Evolutionary conservation across 2,329 filamentous ascomycete genomes (phyloP).

Genomic region (Aspergillus japonicus): DNA sequence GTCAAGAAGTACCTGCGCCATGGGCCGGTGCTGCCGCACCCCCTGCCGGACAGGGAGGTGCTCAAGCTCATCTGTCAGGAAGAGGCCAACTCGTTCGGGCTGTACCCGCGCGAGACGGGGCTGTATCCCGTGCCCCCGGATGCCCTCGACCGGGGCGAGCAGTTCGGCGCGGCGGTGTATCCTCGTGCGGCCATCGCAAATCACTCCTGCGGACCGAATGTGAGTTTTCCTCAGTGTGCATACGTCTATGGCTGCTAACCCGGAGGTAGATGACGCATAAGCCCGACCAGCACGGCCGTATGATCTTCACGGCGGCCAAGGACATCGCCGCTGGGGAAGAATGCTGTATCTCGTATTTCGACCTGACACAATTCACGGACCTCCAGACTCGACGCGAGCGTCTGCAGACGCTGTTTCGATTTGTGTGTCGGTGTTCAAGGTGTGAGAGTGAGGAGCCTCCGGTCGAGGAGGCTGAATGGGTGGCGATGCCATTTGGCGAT

Average conservation of each 20-base stretch:
- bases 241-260: background rate
- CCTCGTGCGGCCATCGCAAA: constrained; percentile 22
- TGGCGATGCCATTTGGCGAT: background rate
- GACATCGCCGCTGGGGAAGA: constrained; percentile 32
- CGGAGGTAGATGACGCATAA: constrained; percentile 29
- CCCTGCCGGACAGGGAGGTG: background rate
- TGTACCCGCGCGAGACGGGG: constrained; percentile 19
- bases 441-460: constrained; percentile 25
- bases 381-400: constrained; percentile 24
- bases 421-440: constrained; percentile 28
- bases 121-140: constrained; percentile 2
- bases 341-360: constrained; percentile 37
- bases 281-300: constrained; percentile 28
- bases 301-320: constrained; percentile 31
- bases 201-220: constrained; percentile 24
- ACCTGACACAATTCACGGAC: constrained; percentile 23
- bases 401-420: constrained; percentile 29
- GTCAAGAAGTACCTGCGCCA: constrained; percentile 31
- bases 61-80: constrained; percentile 21
- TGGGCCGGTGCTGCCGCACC: constrained; percentile 14
- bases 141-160: constrained; percentile 15
- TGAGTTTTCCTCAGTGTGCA: background rate
- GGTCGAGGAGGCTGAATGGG: constrained; percentile 3
- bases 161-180: constrained; percentile 23
- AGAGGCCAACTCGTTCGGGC: constrained; percentile 23